Conservation (phyloP, 208 protist genomes). For the Plasmodiophora brassicae region DNA sequence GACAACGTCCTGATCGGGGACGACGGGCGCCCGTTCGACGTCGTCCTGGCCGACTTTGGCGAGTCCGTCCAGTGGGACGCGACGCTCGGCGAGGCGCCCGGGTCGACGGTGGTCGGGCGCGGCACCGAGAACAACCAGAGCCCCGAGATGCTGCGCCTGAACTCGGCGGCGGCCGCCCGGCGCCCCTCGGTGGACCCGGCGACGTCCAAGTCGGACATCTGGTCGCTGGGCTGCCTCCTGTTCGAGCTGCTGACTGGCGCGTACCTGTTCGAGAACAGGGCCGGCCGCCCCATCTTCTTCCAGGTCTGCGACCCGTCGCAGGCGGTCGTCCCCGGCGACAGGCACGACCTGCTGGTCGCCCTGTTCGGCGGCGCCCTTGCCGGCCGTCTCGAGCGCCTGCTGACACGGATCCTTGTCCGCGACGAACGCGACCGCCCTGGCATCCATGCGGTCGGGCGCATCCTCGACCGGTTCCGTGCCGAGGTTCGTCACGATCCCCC, state of each 20-base stretch:
- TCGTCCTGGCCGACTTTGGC: not conserved
- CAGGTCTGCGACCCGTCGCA: not conserved
- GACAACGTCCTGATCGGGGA: constrained; percentile 32
- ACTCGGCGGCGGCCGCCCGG: not conserved
- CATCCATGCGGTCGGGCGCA: not conserved
- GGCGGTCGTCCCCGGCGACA: not conserved
- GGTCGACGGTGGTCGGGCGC: not conserved
- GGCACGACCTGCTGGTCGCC: not conserved
- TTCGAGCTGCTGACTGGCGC: not conserved
- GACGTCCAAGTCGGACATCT: not conserved
- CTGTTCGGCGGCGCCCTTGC: not conserved
- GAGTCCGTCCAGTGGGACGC: constrained; percentile 1
- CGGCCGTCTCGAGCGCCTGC: not conserved
- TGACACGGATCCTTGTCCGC: not conserved
- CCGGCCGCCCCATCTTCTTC: not conserved
- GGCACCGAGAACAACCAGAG: constrained; percentile 8
- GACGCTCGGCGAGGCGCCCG: not conserved
- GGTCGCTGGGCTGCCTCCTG: not conserved
- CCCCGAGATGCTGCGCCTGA: not conserved
- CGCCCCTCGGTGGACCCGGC: not conserved
- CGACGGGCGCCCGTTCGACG: not conserved
- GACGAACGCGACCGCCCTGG: not conserved
- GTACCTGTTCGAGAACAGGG: constrained; percentile 6
- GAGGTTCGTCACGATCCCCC: not conserved
- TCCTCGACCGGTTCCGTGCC: not conserved